Evolutionary conservation across 2,329 filamentous ascomycete genomes (phyloP), one percentile per base, ranked within the genome.

Genomic region (Colletotrichum salicis): DNA sequence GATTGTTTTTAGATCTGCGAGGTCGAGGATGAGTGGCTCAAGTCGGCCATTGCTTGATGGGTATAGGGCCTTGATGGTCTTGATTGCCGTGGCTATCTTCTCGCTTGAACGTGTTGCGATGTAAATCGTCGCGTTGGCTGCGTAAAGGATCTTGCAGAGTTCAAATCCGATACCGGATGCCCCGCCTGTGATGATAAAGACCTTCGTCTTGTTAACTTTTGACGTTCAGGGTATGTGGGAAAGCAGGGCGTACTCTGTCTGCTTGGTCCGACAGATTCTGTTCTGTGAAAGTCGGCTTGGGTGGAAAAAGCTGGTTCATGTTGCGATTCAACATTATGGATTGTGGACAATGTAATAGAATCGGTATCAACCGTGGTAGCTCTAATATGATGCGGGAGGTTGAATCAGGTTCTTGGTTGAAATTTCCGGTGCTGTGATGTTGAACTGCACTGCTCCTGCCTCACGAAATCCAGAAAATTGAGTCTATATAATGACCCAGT

Each of bases 381-480:
- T 41, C 3, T 5, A 22, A 11, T 4, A 22, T 8, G 19, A 22
- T 22, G 41, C 8, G 1, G 8, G 19, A 10, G 19, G 1, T 48
- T 2, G 4, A 22, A n/a, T 5, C 12, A 3, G 35, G 11, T 10
- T 8, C 6, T 33, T 11, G 2, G 19, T 22, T 19, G 4, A n/a
- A 10, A 10, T n/a, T 11, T 4, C 41, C 19, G 19, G 3, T 48
- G 19, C 19, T 48, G 1, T 22, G 8, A 48, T 48, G 41, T 22
- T 22, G 6, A 3, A 41, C 15, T 11, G 2, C 0, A 22, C 22
- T n/a, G 3, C 0, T 10, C 3, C 0, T 48, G 1, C 4, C 15
- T 48, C 8, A n/a, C 7, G 19, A 48, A 11, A 19, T 22, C 3
- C 4, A 7, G 7, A 22, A 22, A 7, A 48, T 11, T 4, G 41